phyloP scores from a whole-genome alignment of 306 rosid species.

The Medicago arabica region DNA sequence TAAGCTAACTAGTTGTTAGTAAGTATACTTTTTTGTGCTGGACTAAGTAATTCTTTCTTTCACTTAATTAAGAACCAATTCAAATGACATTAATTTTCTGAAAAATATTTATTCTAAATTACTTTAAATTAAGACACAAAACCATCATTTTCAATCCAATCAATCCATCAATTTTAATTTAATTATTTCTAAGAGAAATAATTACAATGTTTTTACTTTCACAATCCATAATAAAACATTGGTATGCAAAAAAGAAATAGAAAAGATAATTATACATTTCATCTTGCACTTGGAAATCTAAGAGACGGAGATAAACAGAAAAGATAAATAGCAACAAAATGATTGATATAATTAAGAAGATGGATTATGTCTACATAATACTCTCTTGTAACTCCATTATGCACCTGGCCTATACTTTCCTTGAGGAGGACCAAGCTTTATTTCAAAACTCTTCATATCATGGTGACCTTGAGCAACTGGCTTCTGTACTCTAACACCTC shows the following conservation, averaged over 20 bases:
- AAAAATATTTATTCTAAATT: not conserved
- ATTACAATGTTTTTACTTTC: conserved; percentile 15
- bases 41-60: not conserved
- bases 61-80: not conserved
- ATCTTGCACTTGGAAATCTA: conserved; percentile 42
- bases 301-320: conserved; percentile 34
- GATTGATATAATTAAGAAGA: conserved; percentile 34
- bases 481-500: conserved; percentile 43
- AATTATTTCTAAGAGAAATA: conserved; percentile 1
- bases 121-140: not conserved
- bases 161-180: conserved; percentile 10
- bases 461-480: conserved; percentile 43
- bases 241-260: not conserved
- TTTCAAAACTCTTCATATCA: conserved; percentile 54
- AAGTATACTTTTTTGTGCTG: no score
- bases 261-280: conserved; percentile 48
- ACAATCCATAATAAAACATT: conserved; percentile 32
- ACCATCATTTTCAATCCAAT: not conserved
- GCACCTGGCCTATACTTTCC: conserved; percentile 52
- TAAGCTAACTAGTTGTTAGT: no score
- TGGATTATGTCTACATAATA: conserved; percentile 27
- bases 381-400: conserved; percentile 29
- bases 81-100: not conserved
- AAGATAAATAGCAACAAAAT: conserved; percentile 42
- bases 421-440: conserved; percentile 51